A percentile compares a stretch with the other conserved stretches of the same genome.
Evolutionary conservation across 2,329 filamentous ascomycete genomes (phyloP).

Genomic region (Colletotrichum ledebouriae): DNA sequence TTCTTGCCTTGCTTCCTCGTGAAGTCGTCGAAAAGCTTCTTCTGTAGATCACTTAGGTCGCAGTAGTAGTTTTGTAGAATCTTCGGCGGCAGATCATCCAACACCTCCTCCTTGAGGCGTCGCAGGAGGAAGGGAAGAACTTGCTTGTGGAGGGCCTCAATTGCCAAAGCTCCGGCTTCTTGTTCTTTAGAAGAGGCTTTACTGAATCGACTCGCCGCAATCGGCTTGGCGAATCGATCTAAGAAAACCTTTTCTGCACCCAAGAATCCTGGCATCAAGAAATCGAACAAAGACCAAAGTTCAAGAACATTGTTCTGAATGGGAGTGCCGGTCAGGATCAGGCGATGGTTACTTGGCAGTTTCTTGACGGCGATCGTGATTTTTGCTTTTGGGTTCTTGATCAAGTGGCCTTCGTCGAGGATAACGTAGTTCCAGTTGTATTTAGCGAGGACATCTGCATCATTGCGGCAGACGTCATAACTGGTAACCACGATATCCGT

Average conservation of each 20-base stretch:
- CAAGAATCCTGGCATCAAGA: slow-evolving; percentile 98
- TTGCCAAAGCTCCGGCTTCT: slow-evolving; percentile 93
- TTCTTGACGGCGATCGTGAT: slow-evolving; percentile 93
- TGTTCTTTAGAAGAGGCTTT: slow-evolving; percentile 99
- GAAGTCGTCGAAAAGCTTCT: slow-evolving; percentile 96
- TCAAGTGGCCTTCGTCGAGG: slow-evolving; percentile 95
- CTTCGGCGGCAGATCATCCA: slow-evolving; percentile 96
- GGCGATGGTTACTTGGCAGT: slow-evolving; percentile 89
- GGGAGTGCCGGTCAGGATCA: slow-evolving; percentile 96
- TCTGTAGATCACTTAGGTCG: slow-evolving; percentile 94
- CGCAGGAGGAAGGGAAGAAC: slow-evolving; percentile 96
- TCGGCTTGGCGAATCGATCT: slow-evolving; percentile 94
- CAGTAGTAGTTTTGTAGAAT: slow-evolving; percentile 99
- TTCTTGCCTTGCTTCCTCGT: slow-evolving; percentile 93
- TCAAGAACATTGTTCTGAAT: slow-evolving; percentile 99
- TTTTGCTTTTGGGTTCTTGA: slow-evolving; percentile 99
- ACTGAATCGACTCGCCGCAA: slow-evolving; percentile 92
- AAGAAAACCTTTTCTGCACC: slow-evolving; percentile 96
- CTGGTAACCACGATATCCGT: slow-evolving; percentile 97
- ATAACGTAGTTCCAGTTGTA: slow-evolving; percentile 98
- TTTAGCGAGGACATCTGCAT: slow-evolving; percentile 84
- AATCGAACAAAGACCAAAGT: slow-evolving; percentile 98
- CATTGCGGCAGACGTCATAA: slow-evolving; percentile 97
- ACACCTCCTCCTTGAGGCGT: slow-evolving; percentile 95
- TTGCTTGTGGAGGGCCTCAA: slow-evolving; percentile 98